Percentiles rank a stretch among this genome's conserved stretches.
Evolutionary conservation across 441 rosid species (phyloP).

Genomic region (Erysimum pusillum): DNA sequence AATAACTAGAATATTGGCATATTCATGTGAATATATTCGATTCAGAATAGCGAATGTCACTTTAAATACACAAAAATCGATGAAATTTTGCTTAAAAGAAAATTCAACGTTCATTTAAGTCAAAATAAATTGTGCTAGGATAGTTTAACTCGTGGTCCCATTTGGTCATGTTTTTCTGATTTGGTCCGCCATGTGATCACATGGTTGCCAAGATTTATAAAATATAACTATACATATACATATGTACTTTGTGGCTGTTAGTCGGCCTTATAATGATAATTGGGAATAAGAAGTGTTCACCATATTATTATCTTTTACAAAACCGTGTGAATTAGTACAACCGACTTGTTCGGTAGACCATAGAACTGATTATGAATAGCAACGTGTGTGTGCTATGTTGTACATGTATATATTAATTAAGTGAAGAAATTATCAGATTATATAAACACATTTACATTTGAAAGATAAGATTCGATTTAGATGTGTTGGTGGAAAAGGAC

Average conservation of each 20-base stretch:
- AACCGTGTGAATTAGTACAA: slow-evolving; percentile 9
- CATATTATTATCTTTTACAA: neutral
- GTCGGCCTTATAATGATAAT: neutral
- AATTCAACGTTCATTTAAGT: slow-evolving; percentile 12
- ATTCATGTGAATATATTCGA: neutral
- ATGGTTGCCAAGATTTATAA: slow-evolving; percentile 24
- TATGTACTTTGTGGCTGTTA: slow-evolving; percentile 2
- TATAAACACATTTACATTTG: neutral
- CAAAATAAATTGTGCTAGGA: neutral
- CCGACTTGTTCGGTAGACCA: slow-evolving; percentile 12
- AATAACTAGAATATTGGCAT: neutral
- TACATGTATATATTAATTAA: neutral
- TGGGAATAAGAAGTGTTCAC: slow-evolving; percentile 2
- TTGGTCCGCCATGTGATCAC: slow-evolving; percentile 47
- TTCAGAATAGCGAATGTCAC: neutral
- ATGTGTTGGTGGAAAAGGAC: slow-evolving; percentile 15
- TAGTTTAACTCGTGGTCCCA: slow-evolving; percentile 38
- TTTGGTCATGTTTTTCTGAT: neutral
- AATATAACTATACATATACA: slow-evolving; percentile 8
- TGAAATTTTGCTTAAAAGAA: neutral
- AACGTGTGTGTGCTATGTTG: neutral
- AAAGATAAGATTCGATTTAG: slow-evolving; percentile 22
- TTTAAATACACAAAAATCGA: neutral
- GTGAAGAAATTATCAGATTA: neutral
- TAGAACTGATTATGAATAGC: neutral